Evolutionary conservation across 352 stramenopile genomes (phyloP), one percentile per base, ranked within the genome.

Genomic region (Globisporangium alternatum): DNA sequence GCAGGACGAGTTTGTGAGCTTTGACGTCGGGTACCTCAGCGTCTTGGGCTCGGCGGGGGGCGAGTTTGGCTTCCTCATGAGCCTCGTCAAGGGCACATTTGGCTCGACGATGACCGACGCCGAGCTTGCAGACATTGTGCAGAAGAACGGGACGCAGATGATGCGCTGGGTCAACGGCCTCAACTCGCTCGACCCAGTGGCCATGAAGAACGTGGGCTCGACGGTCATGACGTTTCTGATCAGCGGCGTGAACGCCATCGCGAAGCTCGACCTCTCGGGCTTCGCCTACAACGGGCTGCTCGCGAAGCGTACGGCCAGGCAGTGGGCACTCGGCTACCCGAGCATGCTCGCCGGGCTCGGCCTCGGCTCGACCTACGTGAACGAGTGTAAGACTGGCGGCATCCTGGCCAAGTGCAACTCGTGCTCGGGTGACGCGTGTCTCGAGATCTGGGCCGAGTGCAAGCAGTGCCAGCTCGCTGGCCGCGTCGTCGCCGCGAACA

Each of bases 211-310:
- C n/a, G 70, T 87, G 22, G 76, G 75, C 41, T 70, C 62, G 39
- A 62, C 65, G 1, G 75, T 83, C 47, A 43, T 80, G 33, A 66
- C 15, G 10, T 88, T 88, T 58, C 64, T 85, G 5, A 61, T 65
- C 3, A 71, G 60, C 0, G 78, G 76, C 15, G 62, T 75, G 1
- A 47, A 44, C 4, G 69, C 69, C 45, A 76, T 88, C 62, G 69
- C 65, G 6, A 58, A 74, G 54, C 52, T 88, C 47, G 57, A 80
- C 35, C 25, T 85, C 7, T 60, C 67, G 35, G 76, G 76, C 21
- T 85, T 83, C 33, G 72, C 64, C 5, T 88, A 85, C 68, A 88
- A 88, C 47, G 78, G 78, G 6, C 66, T 88, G 17, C 82, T 88
- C 55, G 76, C 70, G 54, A 81, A 74, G 66, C 78, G 75, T 30